phyloP scores from a whole-genome alignment of 352 stramenopile genomes.

The Phytophthora crassamura region DNA sequence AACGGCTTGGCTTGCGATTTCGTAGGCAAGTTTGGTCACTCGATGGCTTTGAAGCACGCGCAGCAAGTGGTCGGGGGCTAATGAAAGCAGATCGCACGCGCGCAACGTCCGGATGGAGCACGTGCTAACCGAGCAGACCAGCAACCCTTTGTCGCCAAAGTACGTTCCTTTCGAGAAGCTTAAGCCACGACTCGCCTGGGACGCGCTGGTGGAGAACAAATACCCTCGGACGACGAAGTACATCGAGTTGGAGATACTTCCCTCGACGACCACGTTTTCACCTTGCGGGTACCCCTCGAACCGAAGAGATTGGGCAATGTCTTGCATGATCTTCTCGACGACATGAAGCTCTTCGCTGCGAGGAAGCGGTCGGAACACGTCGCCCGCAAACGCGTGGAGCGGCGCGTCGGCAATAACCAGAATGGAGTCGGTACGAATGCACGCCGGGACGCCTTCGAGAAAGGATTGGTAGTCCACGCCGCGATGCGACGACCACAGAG shows the following conservation, averaged over 20 bases:
- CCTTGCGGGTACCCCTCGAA: conserved; percentile 71
- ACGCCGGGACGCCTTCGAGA: conserved; percentile 54
- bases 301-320: conserved; percentile 50
- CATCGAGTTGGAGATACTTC: conserved; percentile 69
- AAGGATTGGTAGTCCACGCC: conserved; percentile 69
- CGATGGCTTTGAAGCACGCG: conserved; percentile 50
- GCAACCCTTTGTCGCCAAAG: conserved; percentile 65
- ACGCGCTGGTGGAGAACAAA: conserved; percentile 42
- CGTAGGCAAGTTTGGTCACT: conserved; percentile 48
- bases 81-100: conserved; percentile 64
- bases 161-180: conserved; percentile 62
- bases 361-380: conserved; percentile 54
- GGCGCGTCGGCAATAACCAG: conserved; percentile 53
- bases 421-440: conserved; percentile 59
- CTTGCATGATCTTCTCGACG: conserved; percentile 40
- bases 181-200: conserved; percentile 28
- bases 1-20: conserved; percentile 41
- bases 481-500: conserved; percentile 66
- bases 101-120: conserved; percentile 59
- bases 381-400: conserved; percentile 43
- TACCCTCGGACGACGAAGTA: conserved; percentile 71
- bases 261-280: conserved; percentile 70
- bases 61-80: conserved; percentile 50
- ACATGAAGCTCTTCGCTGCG: conserved; percentile 26
- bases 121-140: conserved; percentile 57